Evolutionary conservation across 768 basidiomycete genomes (phyloP).

Genomic region (Jaapia argillacea): DNA sequence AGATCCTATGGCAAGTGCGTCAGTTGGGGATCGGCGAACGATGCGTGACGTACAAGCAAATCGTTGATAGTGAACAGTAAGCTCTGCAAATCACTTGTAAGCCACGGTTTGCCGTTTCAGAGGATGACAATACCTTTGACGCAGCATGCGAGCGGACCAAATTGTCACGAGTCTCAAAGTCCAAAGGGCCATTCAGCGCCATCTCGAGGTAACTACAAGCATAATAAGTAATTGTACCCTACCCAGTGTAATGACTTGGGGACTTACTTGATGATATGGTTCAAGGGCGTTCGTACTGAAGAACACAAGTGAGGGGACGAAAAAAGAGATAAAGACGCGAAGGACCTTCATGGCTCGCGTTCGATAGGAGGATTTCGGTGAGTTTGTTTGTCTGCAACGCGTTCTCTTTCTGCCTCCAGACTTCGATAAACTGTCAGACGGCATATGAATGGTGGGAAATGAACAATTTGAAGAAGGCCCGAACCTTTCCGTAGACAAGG

Average conservation of each 20-base stretch:
- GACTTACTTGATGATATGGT: slow-evolving; percentile 73
- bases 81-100: too few species aligned
- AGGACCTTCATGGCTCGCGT: slow-evolving; percentile 74
- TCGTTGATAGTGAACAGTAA: slow-evolving; percentile 80
- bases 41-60: slow-evolving; percentile 48
- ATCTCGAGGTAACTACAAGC: slow-evolving; percentile 59
- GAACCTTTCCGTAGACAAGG: slow-evolving; percentile 58
- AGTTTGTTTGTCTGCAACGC: slow-evolving; percentile 63
- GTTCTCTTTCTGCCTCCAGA: slow-evolving; percentile 76
- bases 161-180: slow-evolving; percentile 66
- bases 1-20: slow-evolving; percentile 37
- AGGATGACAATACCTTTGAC: slow-evolving; percentile 40
- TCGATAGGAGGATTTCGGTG: slow-evolving; percentile 65
- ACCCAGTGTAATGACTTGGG: neutral
- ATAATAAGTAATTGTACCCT: neutral
- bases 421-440: slow-evolving; percentile 53
- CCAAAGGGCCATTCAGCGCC: slow-evolving; percentile 67
- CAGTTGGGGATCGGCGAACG: too few species aligned
- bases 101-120: neutral
- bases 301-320: neutral
- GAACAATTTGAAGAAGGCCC: neutral
- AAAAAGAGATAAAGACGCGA: neutral
- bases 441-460: neutral
- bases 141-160: slow-evolving; percentile 64
- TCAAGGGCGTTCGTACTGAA: slow-evolving; percentile 62